Base-by-base conservation (phyloP, 768 basidiomycete genomes). In the Panaeolus cyanescens region DNA sequence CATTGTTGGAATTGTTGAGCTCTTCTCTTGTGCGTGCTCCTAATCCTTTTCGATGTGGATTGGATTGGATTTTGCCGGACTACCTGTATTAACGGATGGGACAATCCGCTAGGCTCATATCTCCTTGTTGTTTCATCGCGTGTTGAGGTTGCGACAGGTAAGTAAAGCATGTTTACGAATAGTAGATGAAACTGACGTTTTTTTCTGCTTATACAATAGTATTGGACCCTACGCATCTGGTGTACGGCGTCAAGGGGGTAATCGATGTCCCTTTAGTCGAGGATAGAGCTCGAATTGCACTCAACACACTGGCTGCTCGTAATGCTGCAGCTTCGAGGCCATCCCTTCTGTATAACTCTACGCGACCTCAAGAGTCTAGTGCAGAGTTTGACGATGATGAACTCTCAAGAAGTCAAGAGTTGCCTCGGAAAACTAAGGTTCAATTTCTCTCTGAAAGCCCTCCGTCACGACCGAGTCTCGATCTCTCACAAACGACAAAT, bases 171-270 rank as follows among this genome's bases (percentile, higher is more conserved):
- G 37, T 22, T 54, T 5, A 32, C 13, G 15, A 36, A 22, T 59
- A 30, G 12, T 31, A 7, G 13, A 13, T 34, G n/a, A 34, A 8
- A 54, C 34, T 59, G 25, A 57, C 15, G 36, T 56, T 31, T n/a
- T 13, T 50, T 58, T 32, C 34, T 64, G n/a, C 15, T 3, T 65
- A n/a, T n/a, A n/a, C n/a, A n/a, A n/a, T n/a, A 93, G 92, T 93
- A 54, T 78, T 93, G 62, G 86, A 91, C 62, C 78, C 77, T 20
- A 72, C 76, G 30, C 87, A 87, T 68, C 69, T 80, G 0, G 82
- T 94, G 5, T 92, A 91, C 72, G 77, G 79, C 30, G 80, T 93
- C 59, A 90, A 89, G 72, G 81, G 81, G 32, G 86, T 93, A 20
- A 77, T 78, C 55, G 87, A 88, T 4, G 88, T 95, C 28, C 93